A percentile compares a stretch with the other conserved stretches of the same genome.
Evolutionary conservation across 495 filamentous ascomycete genomes (phyloP).

Genomic region (Neurospora sp.): DNA sequence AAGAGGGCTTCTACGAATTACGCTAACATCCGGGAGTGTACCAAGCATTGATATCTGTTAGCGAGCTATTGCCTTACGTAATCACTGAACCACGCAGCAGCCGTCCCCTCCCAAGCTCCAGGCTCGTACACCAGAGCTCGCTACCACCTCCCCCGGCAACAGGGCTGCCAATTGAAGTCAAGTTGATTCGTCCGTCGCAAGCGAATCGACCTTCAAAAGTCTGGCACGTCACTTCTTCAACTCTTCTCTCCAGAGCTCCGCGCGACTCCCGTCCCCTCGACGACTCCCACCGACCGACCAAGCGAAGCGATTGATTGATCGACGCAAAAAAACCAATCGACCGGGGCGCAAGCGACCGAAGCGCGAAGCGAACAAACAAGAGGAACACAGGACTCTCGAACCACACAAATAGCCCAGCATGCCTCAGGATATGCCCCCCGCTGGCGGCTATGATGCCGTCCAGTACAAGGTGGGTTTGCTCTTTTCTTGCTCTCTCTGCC

Average conservation of each 20-base stretch:
- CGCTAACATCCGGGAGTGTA: neutral
- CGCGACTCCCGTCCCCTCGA: neutral
- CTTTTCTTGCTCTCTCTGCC: neutral
- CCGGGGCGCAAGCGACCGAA: neutral
- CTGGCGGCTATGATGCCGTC: conserved; percentile 85
- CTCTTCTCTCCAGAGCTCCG: neutral
- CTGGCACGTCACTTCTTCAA: neutral
- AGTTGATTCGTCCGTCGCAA: neutral
- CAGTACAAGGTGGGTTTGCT: conserved; percentile 78
- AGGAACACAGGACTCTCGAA: conserved; percentile 2
- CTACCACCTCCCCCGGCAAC: neutral
- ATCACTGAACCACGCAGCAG: neutral
- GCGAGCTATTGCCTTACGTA: neutral
- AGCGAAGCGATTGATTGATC: neutral
- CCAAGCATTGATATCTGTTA: neutral
- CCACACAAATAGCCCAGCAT: conserved; percentile 32
- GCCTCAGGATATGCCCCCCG: conserved; percentile 87
- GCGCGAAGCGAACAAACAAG: neutral
- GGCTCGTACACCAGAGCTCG: neutral
- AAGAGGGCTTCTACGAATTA: neutral
- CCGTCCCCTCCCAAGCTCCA: neutral
- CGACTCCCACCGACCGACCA: neutral
- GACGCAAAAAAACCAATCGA: neutral
- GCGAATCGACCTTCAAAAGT: neutral
- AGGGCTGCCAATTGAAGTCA: neutral